Evolutionary conservation across 129 eudicot species (phyloP).

Genomic region (Flaveria trinervia): DNA sequence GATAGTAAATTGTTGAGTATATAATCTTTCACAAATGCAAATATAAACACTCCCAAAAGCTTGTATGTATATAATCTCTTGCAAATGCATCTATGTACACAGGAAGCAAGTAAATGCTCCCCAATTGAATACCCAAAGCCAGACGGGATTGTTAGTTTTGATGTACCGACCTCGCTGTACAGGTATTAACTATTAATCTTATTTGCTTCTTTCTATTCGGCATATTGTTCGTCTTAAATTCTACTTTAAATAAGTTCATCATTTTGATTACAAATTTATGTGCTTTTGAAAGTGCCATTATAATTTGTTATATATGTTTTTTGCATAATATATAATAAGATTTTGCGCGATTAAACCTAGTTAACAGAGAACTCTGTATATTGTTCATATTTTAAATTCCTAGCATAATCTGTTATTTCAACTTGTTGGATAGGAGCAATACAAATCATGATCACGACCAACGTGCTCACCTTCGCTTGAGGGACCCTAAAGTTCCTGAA

Average conservation of each 20-base stretch:
- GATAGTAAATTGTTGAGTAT: too few relatives aligned
- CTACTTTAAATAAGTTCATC: neutral
- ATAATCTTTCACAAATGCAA: too few relatives aligned
- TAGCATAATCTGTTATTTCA: neutral
- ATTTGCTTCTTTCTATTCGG: neutral
- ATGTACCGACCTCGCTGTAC: slow-evolving; percentile 83
- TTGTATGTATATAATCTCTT: neutral
- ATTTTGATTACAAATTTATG: neutral
- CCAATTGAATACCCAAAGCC: slow-evolving; percentile 90
- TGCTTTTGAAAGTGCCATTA: neutral
- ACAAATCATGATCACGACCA: slow-evolving; percentile 98
- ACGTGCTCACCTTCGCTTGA: slow-evolving; percentile 89
- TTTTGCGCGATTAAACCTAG: neutral
- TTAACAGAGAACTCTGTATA: neutral
- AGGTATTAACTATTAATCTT: slow-evolving; percentile 45
- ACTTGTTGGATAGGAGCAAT: slow-evolving; percentile 64
- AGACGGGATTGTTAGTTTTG: slow-evolving; percentile 84
- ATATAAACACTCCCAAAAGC: neutral
- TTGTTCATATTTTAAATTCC: neutral
- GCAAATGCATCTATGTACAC: slow-evolving; percentile 20
- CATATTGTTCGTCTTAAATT: neutral
- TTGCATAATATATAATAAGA: neutral
- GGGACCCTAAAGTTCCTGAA: slow-evolving; percentile 69
- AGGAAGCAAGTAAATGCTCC: slow-evolving; percentile 70
- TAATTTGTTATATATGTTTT: neutral